These are phyloP conservation scores for Xylariaceae sp. DNA, from an alignment of 2,329 filamentous ascomycete species.

Conservation along the genomic window DNA sequence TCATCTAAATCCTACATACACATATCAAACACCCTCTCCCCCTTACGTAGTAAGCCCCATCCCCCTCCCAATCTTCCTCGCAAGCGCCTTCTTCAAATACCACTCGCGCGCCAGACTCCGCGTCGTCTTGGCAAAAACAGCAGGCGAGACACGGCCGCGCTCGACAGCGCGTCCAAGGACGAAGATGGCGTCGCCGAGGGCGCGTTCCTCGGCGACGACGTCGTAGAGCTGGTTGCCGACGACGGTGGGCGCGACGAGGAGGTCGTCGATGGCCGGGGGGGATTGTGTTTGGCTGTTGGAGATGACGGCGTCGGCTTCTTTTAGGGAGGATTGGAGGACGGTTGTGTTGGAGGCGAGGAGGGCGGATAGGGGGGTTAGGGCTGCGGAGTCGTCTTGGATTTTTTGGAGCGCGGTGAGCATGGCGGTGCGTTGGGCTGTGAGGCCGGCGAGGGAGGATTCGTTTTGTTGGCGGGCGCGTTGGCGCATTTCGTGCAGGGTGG, in stretches of 20 bases:
- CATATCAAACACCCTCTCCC: background rate
- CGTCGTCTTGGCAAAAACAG: conserved; percentile 75
- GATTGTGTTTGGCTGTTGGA: conserved; percentile 62
- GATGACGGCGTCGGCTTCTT: conserved; percentile 73
- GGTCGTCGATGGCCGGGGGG: conserved; percentile 76
- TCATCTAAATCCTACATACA: too few relatives aligned
- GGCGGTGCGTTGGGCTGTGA: conserved; percentile 73
- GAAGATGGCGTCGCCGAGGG: conserved; percentile 80
- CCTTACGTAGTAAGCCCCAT: conserved; percentile 56
- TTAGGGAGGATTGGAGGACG: conserved; percentile 71
- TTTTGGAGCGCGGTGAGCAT: conserved; percentile 64
- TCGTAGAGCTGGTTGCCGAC: conserved; percentile 91
- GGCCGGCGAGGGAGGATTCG: conserved; percentile 64
- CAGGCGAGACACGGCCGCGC: conserved; percentile 61
- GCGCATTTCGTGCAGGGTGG: conserved; percentile 63
- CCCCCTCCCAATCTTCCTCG: conserved; percentile 69
- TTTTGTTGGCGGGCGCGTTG: conserved; percentile 67
- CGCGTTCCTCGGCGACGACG: conserved; percentile 81
- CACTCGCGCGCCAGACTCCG: conserved; percentile 70
- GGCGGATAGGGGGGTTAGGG: conserved; percentile 64
- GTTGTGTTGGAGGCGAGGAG: conserved; percentile 71
- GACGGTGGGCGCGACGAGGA: conserved; percentile 88
- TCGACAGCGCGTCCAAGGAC: conserved; percentile 72
- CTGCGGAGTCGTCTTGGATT: conserved; percentile 67
- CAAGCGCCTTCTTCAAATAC: conserved; percentile 77